These are phyloP conservation scores for Ogataea ramenticola DNA, from an alignment of 805 yeast species.

Conservation along the genomic window DNA sequence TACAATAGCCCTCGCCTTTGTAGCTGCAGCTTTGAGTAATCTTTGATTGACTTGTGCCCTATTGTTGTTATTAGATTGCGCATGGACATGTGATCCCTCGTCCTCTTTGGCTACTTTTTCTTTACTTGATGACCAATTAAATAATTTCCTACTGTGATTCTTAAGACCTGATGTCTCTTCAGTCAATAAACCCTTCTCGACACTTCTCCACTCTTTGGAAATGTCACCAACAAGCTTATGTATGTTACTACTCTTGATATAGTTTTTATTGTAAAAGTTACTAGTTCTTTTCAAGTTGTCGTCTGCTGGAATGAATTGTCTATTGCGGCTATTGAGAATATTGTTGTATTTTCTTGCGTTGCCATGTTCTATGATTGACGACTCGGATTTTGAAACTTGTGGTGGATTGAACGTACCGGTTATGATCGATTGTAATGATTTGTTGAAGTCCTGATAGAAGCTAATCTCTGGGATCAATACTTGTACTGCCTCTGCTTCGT, in stretches of 20 bases:
- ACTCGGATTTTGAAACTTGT: background rate
- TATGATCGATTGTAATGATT: constrained; percentile 4
- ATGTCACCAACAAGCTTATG: constrained; percentile 8
- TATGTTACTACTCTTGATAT: constrained; percentile 7
- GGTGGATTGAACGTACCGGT: background rate
- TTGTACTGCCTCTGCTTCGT: constrained; percentile 4
- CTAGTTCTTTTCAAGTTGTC: constrained; percentile 1
- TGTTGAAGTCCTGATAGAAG: constrained; percentile 5
- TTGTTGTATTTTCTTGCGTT: constrained; percentile 8
- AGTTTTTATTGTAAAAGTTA: constrained; percentile 16
- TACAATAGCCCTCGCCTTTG: constrained; percentile 11
- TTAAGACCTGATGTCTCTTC: constrained; percentile 2
- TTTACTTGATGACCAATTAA: constrained; percentile 12
- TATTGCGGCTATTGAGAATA: constrained; percentile 5
- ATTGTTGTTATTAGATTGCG: constrained; percentile 2
- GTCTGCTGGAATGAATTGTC: constrained; percentile 2
- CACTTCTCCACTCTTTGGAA: constrained; percentile 17
- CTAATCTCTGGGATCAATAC: background rate
- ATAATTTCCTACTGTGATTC: constrained; percentile 5
- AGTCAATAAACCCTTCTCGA: constrained; percentile 17
- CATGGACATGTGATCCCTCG: no score
- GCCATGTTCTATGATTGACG: background rate
- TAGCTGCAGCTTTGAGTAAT: constrained; percentile 14
- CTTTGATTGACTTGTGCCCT: constrained; percentile 14
- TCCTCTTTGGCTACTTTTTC: background rate